phyloP scores from a whole-genome alignment of 1,139 yeast genomes.

The Groenewaldozyma sp. region DNA sequence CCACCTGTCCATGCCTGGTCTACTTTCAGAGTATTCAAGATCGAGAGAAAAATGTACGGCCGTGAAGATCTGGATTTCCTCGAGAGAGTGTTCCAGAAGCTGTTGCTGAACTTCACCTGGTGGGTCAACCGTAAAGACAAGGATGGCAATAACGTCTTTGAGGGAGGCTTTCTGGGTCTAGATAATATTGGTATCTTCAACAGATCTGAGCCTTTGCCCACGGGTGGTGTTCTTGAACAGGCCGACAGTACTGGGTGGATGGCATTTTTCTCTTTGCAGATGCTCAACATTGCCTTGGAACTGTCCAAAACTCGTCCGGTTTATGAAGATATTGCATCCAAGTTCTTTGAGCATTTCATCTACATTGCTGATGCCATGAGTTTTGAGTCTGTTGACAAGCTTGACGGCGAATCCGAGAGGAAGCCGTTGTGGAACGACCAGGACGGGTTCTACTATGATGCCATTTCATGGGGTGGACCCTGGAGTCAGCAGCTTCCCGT shows the following conservation, averaged over 20 bases:
- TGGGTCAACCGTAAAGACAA: constrained; percentile 94
- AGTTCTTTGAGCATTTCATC: constrained; percentile 89
- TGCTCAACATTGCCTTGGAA: constrained; percentile 90
- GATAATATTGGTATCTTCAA: constrained; percentile 93
- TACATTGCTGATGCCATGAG: constrained; percentile 95
- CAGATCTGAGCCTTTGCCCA: constrained; percentile 89
- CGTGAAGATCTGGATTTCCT: constrained; percentile 74
- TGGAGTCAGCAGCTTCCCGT: constrained; percentile 71
- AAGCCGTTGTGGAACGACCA: constrained; percentile 84
- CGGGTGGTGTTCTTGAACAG: constrained; percentile 87
- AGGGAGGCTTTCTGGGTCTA: constrained; percentile 90
- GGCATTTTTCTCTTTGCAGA: constrained; percentile 88
- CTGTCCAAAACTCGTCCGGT: constrained; percentile 79
- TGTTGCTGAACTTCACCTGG: constrained; percentile 89
- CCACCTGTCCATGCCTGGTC: constrained; percentile 99
- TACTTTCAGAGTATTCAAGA: constrained; percentile 78
- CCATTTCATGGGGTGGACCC: constrained; percentile 76
- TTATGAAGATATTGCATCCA: constrained; percentile 91
- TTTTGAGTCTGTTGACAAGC: constrained; percentile 35
- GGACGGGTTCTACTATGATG: constrained; percentile 86
- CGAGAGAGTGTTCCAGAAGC: constrained; percentile 86
- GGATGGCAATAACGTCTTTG: constrained; percentile 84
- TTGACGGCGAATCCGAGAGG: constrained; percentile 36
- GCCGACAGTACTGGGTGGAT: constrained; percentile 99
- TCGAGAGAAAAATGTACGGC: constrained; percentile 82